Base-by-base conservation (phyloP, 2,329 filamentous ascomycete species). In the Colletotrichum sojae region DNA sequence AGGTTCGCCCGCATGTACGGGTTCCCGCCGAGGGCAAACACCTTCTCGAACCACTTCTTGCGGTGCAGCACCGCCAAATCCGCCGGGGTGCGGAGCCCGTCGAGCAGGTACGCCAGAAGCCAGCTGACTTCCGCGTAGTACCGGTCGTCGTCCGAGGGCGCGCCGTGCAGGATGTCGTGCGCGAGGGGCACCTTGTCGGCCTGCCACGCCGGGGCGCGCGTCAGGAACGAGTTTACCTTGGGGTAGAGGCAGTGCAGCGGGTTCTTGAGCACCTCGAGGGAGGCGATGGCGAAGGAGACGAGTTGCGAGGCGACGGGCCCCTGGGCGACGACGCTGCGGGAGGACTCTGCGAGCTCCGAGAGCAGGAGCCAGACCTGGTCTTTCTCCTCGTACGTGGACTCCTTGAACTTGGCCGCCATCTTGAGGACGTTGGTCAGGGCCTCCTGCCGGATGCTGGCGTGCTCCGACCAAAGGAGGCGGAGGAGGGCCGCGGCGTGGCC, bases 221-320 rank as follows among this genome's bases (percentile, higher is more conserved):
- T 93, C 43, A 98, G 87, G 78, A 95, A 98, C 6, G 86, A 85
- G 82, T 97, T 97, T 80, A 96, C 83, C 77, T 97, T 97, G 67
- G 90, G 89, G 78, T 97, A 98, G 45, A 98, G 87, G 69, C 89
- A 89, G 76, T 97, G 94, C 16, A 94, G 85, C 0, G 95, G 95
- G 70, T 94, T 91, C 22, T 86, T 87, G 53, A 97, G 82, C 16
- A 97, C 89, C 1, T 87, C 82, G 8, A 97, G 84, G 1, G 91
- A 89, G 72, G 90, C 89, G 54, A 88, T 86, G 8, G 94, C 91
- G 74, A 97, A 96, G 12, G 92, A 88, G n/a, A 90, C 88, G 6
- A 94, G 89, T 13, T 94, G 85, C 69, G 91, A 94, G 0, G 94
- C 91, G 4, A 97, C 83, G 1, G 91, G 87, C 3, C 82, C 82